Evolutionary conservation across 2,329 filamentous ascomycete genomes (phyloP), one percentile per base, ranked within the genome.

Genomic region (Chalaropsis ovoidea): DNA sequence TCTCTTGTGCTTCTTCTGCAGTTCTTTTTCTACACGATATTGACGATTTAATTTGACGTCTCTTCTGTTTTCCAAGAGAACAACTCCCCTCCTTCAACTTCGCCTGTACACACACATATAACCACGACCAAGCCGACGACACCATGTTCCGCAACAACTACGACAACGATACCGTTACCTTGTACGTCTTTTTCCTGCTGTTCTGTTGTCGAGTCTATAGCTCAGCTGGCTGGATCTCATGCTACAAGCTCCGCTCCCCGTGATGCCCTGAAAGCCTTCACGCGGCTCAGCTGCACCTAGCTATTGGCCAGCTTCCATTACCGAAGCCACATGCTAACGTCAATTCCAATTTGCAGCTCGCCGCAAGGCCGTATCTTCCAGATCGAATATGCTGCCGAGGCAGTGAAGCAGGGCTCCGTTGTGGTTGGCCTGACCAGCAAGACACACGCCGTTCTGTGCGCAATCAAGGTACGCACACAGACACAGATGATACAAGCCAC

Each of bases 131-230:
- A 47, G 8, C 42, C 64, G 43, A 61, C 61, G 67, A 70, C 82
- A 86, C 74, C 74, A 97, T 99, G 94, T 99, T 99, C 81, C 86
- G 94, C 79, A 99, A 99, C 83, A 97, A 97, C 80, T 99, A 99
- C 83, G 94, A 99, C 81, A 99, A 99, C 86, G 94, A 99, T 79
- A 95, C 93, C 69, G 92, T 97, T 79, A 99, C 94, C 79, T 99
- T 97, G 91, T 96, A 83, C 79, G 87, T 78, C 74, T 6, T 69
- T 31, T 31, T 6, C 31, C 31, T 31, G 31, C 24, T 24, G n/a
- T n/a, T n/a, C 3, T 19, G 24, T 27, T 8, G 7, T 17, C 4
- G 27, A 19, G 1, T 39, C 19, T 11, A 35, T 52, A 15, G 15
- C 22, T 52, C 19, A 52, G 11, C 15, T 17, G 15, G 47, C 11